Conservation (phyloP, 371 early-diverging fungal species). For the Blakeslea trispora region DNA sequence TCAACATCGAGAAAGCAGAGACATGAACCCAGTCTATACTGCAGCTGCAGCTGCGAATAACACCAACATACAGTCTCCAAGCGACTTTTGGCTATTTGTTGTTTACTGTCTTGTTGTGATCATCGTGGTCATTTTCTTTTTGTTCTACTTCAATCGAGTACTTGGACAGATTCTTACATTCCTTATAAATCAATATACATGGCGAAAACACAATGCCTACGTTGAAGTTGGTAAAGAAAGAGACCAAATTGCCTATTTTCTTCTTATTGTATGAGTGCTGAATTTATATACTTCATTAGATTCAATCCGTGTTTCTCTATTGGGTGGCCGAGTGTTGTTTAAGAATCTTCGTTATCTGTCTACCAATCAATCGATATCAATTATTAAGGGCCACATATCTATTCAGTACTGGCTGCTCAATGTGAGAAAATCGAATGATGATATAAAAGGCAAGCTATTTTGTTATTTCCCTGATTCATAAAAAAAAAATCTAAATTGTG, state of each 20-base stretch:
- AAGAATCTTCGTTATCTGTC: conserved; percentile 76
- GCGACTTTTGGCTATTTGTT: conserved; percentile 62
- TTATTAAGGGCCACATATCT: conserved; percentile 79
- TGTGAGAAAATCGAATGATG: conserved; percentile 55
- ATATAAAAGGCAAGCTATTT: conserved; percentile 8
- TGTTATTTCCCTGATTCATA: background rate
- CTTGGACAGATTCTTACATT: conserved; percentile 66
- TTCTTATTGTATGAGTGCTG: background rate
- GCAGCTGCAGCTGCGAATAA: background rate
- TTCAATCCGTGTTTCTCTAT: conserved; percentile 72
- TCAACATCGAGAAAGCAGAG: background rate
- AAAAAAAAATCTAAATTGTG: background rate
- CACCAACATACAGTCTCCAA: conserved; percentile 26
- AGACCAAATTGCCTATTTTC: background rate
- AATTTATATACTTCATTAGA: conserved; percentile 43
- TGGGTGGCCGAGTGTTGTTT: conserved; percentile 83
- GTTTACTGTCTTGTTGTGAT: conserved; percentile 72
- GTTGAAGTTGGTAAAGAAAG: conserved; percentile 67
- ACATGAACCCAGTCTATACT: background rate
- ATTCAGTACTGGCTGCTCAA: conserved; percentile 77
- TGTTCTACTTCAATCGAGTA: conserved; percentile 77
- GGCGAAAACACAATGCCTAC: conserved; percentile 71
- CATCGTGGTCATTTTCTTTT: conserved; percentile 72
- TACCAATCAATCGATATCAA: conserved; percentile 70
- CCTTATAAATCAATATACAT: conserved; percentile 70